Conservation (phyloP, 1,284 basidiomycete species). For the Ustilago shanxiensis region DNA sequence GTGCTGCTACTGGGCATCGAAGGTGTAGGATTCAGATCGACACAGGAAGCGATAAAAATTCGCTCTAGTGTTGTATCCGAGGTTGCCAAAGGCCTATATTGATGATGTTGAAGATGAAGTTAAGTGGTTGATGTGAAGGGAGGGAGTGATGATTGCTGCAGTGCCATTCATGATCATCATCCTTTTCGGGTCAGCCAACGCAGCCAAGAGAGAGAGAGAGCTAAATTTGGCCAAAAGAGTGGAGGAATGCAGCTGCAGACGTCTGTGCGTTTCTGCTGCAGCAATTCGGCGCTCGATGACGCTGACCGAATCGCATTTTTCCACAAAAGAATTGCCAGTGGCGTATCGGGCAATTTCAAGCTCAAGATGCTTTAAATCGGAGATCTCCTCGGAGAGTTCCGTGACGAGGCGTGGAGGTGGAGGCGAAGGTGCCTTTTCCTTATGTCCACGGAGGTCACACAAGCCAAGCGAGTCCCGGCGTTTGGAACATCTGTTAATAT, state of each 20-base stretch:
- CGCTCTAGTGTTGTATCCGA: conserved; percentile 1
- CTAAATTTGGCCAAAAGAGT: conserved; percentile 25
- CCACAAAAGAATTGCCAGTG: no score
- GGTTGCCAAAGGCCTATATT: not conserved
- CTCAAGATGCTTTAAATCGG: no score
- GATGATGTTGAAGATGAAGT: not conserved
- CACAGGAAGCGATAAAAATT: conserved; percentile 6
- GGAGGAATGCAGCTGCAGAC: conserved; percentile 11
- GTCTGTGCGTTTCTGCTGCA: conserved; percentile 5
- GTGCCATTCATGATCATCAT: no score
- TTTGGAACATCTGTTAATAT: no score
- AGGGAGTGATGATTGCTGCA: not conserved
- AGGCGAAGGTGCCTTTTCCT: no score
- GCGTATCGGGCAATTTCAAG: no score
- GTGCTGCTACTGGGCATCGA: conserved; percentile 36
- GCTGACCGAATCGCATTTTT: conserved; percentile 22
- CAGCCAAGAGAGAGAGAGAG: not conserved
- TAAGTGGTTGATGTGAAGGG: not conserved
- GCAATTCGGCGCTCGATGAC: conserved; percentile 24
- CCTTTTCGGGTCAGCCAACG: not conserved
- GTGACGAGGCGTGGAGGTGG: conserved; percentile 16
- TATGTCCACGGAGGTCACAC: no score
- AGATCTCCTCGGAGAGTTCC: conserved; percentile 8
- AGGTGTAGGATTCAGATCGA: not conserved
- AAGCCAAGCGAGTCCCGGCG: no score